Conservation (phyloP, 495 filamentous ascomycete genomes). For the Choiromyces venosus region DNA sequence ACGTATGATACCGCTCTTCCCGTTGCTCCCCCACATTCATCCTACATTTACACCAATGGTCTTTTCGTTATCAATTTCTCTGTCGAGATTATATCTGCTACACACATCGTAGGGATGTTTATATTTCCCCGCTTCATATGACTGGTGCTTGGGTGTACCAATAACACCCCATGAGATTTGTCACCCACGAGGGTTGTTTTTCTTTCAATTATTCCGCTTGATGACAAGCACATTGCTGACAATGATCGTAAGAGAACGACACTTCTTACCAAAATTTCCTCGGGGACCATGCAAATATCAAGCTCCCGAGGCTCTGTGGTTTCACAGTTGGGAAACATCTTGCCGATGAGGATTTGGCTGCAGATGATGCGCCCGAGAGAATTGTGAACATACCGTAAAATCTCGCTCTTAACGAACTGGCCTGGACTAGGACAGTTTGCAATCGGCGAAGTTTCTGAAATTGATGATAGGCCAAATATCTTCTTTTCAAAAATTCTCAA, state of each 20-base stretch:
- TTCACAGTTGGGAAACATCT: conserved; percentile 37
- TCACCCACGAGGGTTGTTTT: conserved; percentile 1
- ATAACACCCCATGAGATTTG: background rate
- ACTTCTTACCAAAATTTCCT: conserved; percentile 23
- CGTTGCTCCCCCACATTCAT: background rate
- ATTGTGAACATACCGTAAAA: conserved; percentile 49
- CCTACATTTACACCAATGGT: background rate
- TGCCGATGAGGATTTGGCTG: conserved; percentile 46
- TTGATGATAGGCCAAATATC: too few species aligned
- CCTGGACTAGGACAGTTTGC: too few species aligned
- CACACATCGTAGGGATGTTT: background rate
- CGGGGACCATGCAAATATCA: conserved; percentile 33
- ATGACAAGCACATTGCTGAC: conserved; percentile 13
- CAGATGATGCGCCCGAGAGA: conserved; percentile 47
- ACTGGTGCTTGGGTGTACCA: background rate
- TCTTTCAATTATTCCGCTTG: conserved; percentile 10
- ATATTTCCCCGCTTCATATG: background rate
- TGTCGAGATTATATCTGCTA: background rate
- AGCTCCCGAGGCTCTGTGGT: conserved; percentile 36
- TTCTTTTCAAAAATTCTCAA: too few species aligned
- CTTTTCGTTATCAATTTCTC: background rate
- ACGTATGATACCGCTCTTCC: background rate
- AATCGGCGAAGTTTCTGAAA: too few species aligned
- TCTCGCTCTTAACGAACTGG: too few species aligned
- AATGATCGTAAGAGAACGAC: conserved; percentile 13